These are phyloP conservation scores for Lycium barbarum DNA, from an alignment of 257 asterid species.

Conservation along the genomic window DNA sequence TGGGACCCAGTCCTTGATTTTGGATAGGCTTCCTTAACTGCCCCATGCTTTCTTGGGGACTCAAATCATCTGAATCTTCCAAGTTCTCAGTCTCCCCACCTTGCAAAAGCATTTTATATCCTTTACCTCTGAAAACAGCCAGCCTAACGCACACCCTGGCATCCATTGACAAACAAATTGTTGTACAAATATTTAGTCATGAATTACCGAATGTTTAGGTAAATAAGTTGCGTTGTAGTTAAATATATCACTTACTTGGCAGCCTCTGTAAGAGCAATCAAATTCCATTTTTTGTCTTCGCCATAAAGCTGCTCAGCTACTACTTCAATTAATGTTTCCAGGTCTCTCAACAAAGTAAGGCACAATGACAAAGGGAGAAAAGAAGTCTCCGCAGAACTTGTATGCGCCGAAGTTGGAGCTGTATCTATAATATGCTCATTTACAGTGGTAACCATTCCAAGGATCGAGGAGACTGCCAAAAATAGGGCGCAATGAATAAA, in stretches of 20 bases:
- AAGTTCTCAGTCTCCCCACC: conserved; percentile 80
- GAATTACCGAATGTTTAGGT: background rate
- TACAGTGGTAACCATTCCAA: conserved; percentile 77
- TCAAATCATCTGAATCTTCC: conserved; percentile 44
- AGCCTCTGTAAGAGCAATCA: conserved; percentile 79
- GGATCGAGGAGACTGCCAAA: conserved; percentile 79
- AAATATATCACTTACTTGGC: conserved; percentile 58
- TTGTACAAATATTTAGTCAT: conserved; percentile 6
- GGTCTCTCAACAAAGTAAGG: conserved; percentile 89
- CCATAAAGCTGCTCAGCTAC: conserved; percentile 83
- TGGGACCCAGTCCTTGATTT: conserved; percentile 47
- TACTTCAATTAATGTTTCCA: conserved; percentile 97
- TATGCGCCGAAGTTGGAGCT: conserved; percentile 47
- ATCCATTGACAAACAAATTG: conserved; percentile 36
- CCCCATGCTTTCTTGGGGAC: conserved; percentile 43
- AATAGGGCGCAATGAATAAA: conserved; percentile 19
- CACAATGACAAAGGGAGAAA: conserved; percentile 78
- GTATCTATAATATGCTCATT: conserved; percentile 86
- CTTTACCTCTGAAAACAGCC: conserved; percentile 63
- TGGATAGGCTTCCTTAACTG: conserved; percentile 44
- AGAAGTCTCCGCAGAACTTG: conserved; percentile 57
- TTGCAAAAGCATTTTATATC: conserved; percentile 92
- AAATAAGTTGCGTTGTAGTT: conserved; percentile 21
- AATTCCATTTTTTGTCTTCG: conserved; percentile 88
- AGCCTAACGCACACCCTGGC: conserved; percentile 82